phyloP scores from a whole-genome alignment of 305 asterid species.

The Caryopteris hybrid region DNA sequence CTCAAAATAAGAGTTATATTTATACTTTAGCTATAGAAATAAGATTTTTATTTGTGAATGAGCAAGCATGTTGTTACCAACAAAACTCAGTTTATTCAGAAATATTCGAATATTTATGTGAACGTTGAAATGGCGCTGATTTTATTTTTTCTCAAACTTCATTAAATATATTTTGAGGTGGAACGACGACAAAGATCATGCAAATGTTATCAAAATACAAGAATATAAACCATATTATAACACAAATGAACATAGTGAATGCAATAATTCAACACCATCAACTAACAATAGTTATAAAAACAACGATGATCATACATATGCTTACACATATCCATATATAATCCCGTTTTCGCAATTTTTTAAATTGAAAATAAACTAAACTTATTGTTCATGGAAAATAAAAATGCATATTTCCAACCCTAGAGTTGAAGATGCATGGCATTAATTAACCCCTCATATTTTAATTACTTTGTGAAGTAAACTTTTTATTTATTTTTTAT shows the following conservation, averaged over 20 bases:
- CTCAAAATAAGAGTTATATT: too few species aligned
- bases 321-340: constrained; percentile 5
- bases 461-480: background rate
- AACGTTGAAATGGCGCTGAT: too few species aligned
- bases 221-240: background rate
- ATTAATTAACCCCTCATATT: constrained; percentile 22
- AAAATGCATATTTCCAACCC: constrained; percentile 27
- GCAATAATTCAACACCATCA: constrained; percentile 17
- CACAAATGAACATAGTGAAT: background rate
- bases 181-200: too few species aligned
- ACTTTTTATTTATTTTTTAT: too few species aligned
- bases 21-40: too few species aligned
- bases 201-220: background rate
- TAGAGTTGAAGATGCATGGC: constrained; percentile 26
- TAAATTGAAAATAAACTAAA: constrained; percentile 4
- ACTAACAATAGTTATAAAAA: constrained; percentile 4
- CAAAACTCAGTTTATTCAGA: too few species aligned
- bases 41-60: too few species aligned
- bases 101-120: too few species aligned
- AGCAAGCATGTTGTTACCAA: too few species aligned
- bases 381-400: constrained; percentile 17
- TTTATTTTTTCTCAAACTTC: too few species aligned
- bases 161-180: too few species aligned
- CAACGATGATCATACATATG: background rate
- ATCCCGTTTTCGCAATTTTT: background rate